Percentiles rank a stretch among this genome's conserved stretches.
Conservation (phyloP, 495 filamentous ascomycete species). For the Neurospora discreta region DNA sequence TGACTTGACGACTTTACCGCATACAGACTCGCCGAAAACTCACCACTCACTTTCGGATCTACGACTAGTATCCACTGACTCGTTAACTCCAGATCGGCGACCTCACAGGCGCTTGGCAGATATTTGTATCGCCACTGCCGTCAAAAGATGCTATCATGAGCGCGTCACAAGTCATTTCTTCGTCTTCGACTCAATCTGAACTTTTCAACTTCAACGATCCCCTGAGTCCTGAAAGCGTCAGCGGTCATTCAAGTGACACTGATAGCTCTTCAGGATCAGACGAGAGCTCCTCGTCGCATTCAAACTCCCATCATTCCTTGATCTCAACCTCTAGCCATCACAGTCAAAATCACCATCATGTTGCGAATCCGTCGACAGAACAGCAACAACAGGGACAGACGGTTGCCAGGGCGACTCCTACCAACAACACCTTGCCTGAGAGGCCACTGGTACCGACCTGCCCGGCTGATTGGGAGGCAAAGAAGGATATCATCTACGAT, state of each 20-base stretch:
- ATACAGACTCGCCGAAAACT: background rate
- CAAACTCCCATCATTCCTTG: background rate
- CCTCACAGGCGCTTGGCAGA: background rate
- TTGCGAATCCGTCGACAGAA: background rate
- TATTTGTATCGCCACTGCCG: background rate
- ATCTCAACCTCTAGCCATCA: background rate
- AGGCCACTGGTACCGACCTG: constrained; percentile 21
- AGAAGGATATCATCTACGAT: constrained; percentile 17
- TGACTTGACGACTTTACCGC: background rate
- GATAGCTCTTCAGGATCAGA: background rate
- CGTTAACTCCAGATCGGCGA: background rate
- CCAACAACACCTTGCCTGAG: background rate
- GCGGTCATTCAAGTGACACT: background rate
- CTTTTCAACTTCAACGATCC: background rate
- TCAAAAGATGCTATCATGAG: background rate
- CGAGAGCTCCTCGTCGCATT: background rate
- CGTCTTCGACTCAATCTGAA: background rate
- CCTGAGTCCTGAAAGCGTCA: background rate
- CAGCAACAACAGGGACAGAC: background rate
- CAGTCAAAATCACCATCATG: background rate
- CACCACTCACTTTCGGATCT: background rate
- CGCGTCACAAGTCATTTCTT: background rate
- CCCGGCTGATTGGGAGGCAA: constrained; percentile 21
- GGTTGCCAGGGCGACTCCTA: background rate
- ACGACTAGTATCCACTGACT: background rate